phyloP scores from a whole-genome alignment of 257 asterid genomes.

The Solanum chilense region DNA sequence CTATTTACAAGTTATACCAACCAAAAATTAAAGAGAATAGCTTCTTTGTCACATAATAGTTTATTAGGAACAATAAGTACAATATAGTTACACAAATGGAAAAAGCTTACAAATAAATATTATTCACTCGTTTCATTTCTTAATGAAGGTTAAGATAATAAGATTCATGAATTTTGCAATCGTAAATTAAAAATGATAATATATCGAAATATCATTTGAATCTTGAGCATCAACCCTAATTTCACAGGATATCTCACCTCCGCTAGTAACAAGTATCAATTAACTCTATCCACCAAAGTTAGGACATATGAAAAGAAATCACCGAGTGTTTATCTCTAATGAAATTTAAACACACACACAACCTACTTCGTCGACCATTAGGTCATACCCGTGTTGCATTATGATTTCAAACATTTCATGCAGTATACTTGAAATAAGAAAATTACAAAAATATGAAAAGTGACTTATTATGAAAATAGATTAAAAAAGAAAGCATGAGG shows the following conservation, averaged over 20 bases:
- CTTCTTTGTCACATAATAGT: background rate
- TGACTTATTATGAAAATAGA: background rate
- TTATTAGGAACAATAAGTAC: background rate
- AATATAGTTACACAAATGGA: background rate
- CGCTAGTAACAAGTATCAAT: background rate
- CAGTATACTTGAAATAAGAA: background rate
- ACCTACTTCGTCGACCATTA: fast-evolving
- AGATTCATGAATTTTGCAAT: background rate
- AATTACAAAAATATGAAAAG: background rate
- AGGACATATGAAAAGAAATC: too few species aligned
- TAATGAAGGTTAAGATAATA: background rate
- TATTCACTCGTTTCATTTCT: background rate
- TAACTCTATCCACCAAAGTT: background rate
- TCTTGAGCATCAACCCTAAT: background rate
- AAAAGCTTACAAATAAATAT: background rate
- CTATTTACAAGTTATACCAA: background rate
- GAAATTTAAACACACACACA: background rate
- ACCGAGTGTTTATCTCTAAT: background rate
- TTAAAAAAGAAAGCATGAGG: background rate
- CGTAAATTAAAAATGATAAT: background rate
- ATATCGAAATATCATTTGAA: background rate
- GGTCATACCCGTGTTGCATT: background rate
- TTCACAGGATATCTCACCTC: background rate
- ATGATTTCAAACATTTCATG: background rate
- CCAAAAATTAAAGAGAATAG: background rate